These are phyloP conservation scores for Dendrocalamus sinicus DNA, from an alignment of 176 grass and related monocot species.

Conservation along the genomic window DNA sequence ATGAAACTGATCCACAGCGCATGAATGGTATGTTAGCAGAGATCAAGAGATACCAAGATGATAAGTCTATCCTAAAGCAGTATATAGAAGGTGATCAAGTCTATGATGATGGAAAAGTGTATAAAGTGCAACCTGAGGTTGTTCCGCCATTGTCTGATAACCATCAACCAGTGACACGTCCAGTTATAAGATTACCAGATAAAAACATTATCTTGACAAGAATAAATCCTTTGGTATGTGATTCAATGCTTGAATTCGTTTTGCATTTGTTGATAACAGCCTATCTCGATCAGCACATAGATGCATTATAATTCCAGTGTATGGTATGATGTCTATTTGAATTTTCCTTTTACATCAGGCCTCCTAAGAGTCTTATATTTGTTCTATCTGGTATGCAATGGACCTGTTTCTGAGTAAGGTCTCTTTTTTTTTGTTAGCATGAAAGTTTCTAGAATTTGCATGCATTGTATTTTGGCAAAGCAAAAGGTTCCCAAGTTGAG, in stretches of 20 bases:
- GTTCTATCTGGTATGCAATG: not conserved
- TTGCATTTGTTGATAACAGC: constrained; percentile 3
- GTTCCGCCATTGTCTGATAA: constrained; percentile 88
- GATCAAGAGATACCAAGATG: constrained; percentile 97
- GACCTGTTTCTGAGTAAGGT: not conserved
- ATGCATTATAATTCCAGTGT: constrained; percentile 12
- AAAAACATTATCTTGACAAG: constrained; percentile 91
- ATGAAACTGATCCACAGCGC: constrained; percentile 81
- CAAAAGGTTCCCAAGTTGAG: not conserved
- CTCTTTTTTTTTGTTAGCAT: not conserved
- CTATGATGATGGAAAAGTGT: constrained; percentile 82
- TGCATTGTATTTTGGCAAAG: constrained; percentile 7
- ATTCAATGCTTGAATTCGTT: constrained; percentile 35
- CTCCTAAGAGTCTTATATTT: constrained; percentile 23
- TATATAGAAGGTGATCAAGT: constrained; percentile 92
- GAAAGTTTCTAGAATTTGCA: constrained; percentile 17
- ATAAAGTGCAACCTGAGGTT: constrained; percentile 89
- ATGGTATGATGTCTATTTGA: constrained; percentile 6
- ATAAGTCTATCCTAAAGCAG: constrained; percentile 87
- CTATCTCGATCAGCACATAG: constrained; percentile 21
- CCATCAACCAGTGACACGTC: constrained; percentile 82
- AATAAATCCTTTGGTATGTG: constrained; percentile 89
- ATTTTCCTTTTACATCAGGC: constrained; percentile 17
- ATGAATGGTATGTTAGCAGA: constrained; percentile 81
- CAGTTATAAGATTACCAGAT: constrained; percentile 95